Conservation (phyloP, 441 rosid species). For the Euphorbia schlechtendalii region DNA sequence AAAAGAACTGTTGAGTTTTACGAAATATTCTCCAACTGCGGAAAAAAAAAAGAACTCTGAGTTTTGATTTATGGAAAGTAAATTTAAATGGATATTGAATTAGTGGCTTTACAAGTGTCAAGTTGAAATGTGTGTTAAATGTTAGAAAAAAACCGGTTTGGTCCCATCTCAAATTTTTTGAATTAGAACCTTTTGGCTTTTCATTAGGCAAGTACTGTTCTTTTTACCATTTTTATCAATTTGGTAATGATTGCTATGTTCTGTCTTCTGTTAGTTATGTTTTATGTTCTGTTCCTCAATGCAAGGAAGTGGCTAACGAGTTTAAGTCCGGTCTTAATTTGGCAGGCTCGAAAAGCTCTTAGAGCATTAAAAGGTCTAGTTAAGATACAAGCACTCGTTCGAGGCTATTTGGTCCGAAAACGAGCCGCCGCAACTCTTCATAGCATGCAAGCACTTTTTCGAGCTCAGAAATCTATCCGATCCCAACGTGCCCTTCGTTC, state of each 20-base stretch:
- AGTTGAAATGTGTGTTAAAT: too few species aligned
- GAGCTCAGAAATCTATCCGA: conserved; percentile 57
- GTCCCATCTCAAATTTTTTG: conserved; percentile 7
- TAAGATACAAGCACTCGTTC: conserved; percentile 75
- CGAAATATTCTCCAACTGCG: too few species aligned
- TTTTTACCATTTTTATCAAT: neutral
- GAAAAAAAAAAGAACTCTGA: neutral
- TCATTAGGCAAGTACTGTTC: neutral
- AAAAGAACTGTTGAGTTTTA: too few species aligned
- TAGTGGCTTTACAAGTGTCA: too few species aligned
- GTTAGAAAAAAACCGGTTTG: too few species aligned
- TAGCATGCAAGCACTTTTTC: conserved; percentile 69
- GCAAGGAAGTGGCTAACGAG: neutral
- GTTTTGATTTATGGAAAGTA: neutral
- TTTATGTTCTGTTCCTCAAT: neutral
- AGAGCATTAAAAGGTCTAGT: conserved; percentile 82
- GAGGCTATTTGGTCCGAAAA: conserved; percentile 82
- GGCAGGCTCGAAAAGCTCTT: conserved; percentile 76
- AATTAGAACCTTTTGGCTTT: conserved; percentile 14
- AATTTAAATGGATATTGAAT: conserved; percentile 16
- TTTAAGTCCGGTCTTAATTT: conserved; percentile 5
- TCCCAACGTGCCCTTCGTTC: conserved; percentile 46
- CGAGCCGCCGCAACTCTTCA: conserved; percentile 58
- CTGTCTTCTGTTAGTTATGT: conserved; percentile 1
- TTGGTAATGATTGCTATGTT: conserved; percentile 6